Base-by-base conservation (phyloP, 495 filamentous ascomycete genomes). In the Trichoderma parareesei region DNA sequence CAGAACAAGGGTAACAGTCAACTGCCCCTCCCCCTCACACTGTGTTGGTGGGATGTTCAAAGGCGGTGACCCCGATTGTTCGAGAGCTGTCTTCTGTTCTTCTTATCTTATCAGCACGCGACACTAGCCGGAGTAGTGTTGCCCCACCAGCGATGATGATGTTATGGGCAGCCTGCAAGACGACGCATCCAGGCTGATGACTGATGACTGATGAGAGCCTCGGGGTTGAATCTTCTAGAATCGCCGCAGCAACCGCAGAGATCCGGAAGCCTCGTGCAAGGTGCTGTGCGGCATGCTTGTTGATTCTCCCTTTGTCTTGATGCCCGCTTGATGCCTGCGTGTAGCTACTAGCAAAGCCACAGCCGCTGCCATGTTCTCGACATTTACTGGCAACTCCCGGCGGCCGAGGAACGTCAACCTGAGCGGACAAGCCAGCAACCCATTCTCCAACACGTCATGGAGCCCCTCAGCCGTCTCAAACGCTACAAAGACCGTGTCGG, bases 361-460 rank as follows among this genome's bases (percentile, higher is more conserved):
- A 27, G 41, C 60, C 60, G 41, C 35, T 20, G 60, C 43, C 64
- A 98, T 98, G 93, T 96, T 93, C 75, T 87, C 87, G 64, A 89
- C 87, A 46, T 98, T 98, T 76, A 93, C 90, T 38, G 94, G 94
- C 65, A 90, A 74, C 78, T 88, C 92, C 69, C 87, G 92, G 69
- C 89, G 88, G 64, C 88, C 87, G 61, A 88, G 94, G 63, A 90
- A 96, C 73, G 91, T 98, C 68, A 96, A 98, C 74, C 88, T 98
- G 65, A 93, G 91, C 62, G 95, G 93, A 68, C 90, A 93, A 67
- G 72, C 86, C 69, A 79, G 75, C 64, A 91, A 94, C 75, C 87
- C 90, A 38, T 91, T 92, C 74, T 85, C 87, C 66, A 77, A 84
- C 71, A 72, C 73, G 62, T 70, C 75, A 65, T 81, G 82, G 77